Conservation (phyloP, 352 stramenopile genomes). For the Phytophthora cactorum region DNA sequence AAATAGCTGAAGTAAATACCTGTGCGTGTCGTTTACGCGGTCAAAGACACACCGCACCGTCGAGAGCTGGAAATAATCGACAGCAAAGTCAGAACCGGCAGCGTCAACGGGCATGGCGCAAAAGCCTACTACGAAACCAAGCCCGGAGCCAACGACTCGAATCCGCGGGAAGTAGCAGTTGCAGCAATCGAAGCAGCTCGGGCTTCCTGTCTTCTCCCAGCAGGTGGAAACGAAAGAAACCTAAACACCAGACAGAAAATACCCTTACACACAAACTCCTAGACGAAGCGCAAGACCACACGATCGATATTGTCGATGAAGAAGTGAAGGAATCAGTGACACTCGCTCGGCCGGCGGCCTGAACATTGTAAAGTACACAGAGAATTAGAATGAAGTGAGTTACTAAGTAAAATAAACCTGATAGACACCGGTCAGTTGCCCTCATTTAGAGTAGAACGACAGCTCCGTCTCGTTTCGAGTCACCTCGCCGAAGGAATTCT, state of each 20-base stretch:
- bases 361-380: slow-evolving; percentile 21
- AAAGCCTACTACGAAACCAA: slow-evolving; percentile 8
- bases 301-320: slow-evolving; percentile 34
- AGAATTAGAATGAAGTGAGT: slow-evolving; percentile 13
- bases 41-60: slow-evolving; percentile 12
- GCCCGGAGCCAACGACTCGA: slow-evolving; percentile 16
- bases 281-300: slow-evolving; percentile 31
- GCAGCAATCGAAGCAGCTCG: slow-evolving; percentile 13
- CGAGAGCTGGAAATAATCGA: slow-evolving; percentile 5
- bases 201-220: slow-evolving; percentile 12
- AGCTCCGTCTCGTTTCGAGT: slow-evolving; percentile 81
- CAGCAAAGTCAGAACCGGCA: slow-evolving; percentile 3
- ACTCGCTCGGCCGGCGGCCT: slow-evolving; percentile 25
- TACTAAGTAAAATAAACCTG: neutral
- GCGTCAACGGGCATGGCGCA: slow-evolving; percentile 12
- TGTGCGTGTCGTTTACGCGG: slow-evolving; percentile 37
- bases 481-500: slow-evolving; percentile 76
- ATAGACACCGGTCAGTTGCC: neutral
- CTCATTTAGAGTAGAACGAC: slow-evolving; percentile 77
- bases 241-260: slow-evolving; percentile 14
- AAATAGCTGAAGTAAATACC: neutral
- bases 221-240: slow-evolving; percentile 23
- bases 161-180: slow-evolving; percentile 28
- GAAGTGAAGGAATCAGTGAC: slow-evolving; percentile 18
- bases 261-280: slow-evolving; percentile 38